Percentiles rank a stretch among this genome's conserved stretches.
phyloP scores from a whole-genome alignment of 2,329 filamentous ascomycete species.

The Penicillium sp. region DNA sequence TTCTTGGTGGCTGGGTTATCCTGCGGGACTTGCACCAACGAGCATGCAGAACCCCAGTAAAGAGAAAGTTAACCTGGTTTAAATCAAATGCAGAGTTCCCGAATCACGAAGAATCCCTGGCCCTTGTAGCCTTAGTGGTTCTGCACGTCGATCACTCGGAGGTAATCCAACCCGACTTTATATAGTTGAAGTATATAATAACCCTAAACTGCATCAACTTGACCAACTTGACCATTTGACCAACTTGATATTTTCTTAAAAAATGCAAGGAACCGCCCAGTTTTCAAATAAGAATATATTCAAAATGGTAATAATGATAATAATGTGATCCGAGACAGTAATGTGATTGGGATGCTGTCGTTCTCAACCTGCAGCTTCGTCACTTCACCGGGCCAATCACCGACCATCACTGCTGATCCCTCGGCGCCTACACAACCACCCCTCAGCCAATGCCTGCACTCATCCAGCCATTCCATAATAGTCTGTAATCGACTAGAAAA shows the following conservation, averaged over 20 bases:
- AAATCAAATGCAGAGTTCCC: constrained; percentile 25
- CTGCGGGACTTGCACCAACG: constrained; percentile 27
- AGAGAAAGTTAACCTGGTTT: constrained; percentile 15
- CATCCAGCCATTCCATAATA: background rate
- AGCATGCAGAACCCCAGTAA: constrained; percentile 24
- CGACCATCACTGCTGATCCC: constrained; percentile 16
- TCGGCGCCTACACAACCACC: constrained; percentile 20
- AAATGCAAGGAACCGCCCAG: constrained; percentile 4
- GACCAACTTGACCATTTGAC: background rate
- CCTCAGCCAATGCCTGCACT: constrained; percentile 14
- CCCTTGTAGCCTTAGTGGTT: background rate
- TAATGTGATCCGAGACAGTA: constrained; percentile 11
- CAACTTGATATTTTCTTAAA: background rate
- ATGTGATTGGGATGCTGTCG: constrained; percentile 26
- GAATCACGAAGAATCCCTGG: constrained; percentile 18
- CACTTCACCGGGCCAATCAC: constrained; percentile 24
- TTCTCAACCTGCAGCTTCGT: constrained; percentile 27
- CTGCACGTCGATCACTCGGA: constrained; percentile 7
- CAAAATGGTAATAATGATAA: background rate
- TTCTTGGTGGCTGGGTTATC: constrained; percentile 23
- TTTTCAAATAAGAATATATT: background rate
- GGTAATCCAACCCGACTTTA: background rate
- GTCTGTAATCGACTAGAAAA: background rate
- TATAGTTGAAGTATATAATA: background rate
- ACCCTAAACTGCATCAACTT: background rate